phyloP scores from a whole-genome alignment of 768 basidiomycete genomes.

The Termitomyces sp. region DNA sequence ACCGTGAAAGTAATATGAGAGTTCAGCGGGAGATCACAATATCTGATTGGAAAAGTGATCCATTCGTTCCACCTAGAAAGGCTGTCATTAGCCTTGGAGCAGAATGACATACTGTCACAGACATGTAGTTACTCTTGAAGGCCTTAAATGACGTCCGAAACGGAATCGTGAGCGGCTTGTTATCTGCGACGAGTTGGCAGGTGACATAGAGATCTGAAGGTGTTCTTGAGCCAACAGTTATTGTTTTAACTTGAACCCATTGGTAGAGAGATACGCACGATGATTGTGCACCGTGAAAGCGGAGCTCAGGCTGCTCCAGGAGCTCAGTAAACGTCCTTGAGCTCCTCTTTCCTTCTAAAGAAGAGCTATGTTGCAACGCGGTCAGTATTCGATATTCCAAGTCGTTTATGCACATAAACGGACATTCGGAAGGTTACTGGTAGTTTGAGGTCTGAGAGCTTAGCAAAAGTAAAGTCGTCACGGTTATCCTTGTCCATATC shows the following conservation, averaged over 20 bases:
- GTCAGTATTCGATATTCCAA: neutral
- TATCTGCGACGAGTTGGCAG: constrained; percentile 87
- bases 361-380: constrained; percentile 44
- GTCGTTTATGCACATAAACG: constrained; percentile 11
- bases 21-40: constrained; percentile 86
- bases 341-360: constrained; percentile 78
- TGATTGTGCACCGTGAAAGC: constrained; percentile 79
- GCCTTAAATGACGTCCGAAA: constrained; percentile 91
- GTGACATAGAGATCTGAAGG: constrained; percentile 93
- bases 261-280: constrained; percentile 40
- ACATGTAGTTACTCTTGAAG: constrained; percentile 82
- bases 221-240: constrained; percentile 46
- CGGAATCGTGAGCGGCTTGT: constrained; percentile 87
- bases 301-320: constrained; percentile 74
- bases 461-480: constrained; percentile 91
- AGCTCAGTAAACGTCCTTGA: constrained; percentile 72
- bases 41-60: constrained; percentile 87
- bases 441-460: constrained; percentile 81
- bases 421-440: constrained; percentile 87
- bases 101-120: constrained; percentile 17
- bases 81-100: neutral
- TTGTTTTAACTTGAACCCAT: constrained; percentile 15
- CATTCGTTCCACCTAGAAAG: constrained; percentile 81
- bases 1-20: constrained; percentile 92
- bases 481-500: constrained; percentile 53